phyloP scores from a whole-genome alignment of 1,284 basidiomycete genomes.

The Cutaneotrichosporon sp. region DNA sequence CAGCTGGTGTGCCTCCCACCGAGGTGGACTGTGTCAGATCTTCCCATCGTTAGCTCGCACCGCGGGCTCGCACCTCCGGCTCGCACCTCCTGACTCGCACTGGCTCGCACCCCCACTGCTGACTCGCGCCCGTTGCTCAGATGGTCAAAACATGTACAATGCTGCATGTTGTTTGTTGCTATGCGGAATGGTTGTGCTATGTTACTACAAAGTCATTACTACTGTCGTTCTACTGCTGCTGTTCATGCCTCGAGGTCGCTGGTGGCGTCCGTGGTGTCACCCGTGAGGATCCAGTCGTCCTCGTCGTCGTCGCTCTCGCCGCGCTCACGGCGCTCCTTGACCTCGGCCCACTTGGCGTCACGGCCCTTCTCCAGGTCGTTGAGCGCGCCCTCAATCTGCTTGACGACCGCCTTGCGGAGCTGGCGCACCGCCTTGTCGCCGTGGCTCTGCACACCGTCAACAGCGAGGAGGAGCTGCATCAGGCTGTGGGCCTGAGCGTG shows the following conservation, averaged over 20 bases:
- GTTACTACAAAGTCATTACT: background rate
- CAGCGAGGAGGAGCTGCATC: constrained; percentile 62
- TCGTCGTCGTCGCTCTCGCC: constrained; percentile 41
- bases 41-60: no score
- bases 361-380: constrained; percentile 58
- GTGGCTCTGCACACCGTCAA: constrained; percentile 68
- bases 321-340: constrained; percentile 33
- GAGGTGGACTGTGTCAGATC: no score
- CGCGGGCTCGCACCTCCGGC: no score
- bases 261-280: constrained; percentile 5
- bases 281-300: constrained; percentile 2
- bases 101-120: no score
- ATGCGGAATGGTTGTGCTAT: constrained; percentile 4
- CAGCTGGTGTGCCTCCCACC: no score
- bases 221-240: constrained; percentile 5
- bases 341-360: constrained; percentile 50
- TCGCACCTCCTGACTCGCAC: no score
- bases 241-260: constrained; percentile 12
- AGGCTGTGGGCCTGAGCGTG: constrained; percentile 64
- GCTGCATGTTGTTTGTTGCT: background rate
- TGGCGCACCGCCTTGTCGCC: constrained; percentile 63
- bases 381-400: constrained; percentile 64
- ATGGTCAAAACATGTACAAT: background rate
- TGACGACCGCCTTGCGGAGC: constrained; percentile 63
- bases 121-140: background rate